Evolutionary conservation across 2,329 filamentous ascomycete species (phyloP).

Genomic region (Teratosphaeria zuluensis): DNA sequence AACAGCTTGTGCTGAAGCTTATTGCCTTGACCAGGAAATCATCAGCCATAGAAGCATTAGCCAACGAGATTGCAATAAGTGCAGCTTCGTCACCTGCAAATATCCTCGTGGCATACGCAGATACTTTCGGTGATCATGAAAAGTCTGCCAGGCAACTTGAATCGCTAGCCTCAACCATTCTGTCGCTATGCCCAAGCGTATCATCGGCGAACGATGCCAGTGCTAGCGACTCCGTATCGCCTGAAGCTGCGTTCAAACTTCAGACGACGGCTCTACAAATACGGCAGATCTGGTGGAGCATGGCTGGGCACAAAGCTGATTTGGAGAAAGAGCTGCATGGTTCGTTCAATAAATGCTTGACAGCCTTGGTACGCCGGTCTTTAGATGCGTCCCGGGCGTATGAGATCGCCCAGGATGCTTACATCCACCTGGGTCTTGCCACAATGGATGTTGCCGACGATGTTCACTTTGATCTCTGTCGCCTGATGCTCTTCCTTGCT

Average conservation of each 20-base stretch:
- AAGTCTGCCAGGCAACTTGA: conserved; percentile 60
- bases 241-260: conserved; percentile 50
- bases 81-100: conserved; percentile 49
- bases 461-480: neutral
- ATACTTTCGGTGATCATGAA: conserved; percentile 36
- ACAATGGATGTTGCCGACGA: neutral
- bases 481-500: neutral
- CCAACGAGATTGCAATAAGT: conserved; percentile 46
- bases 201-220: conserved; percentile 51
- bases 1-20: conserved; percentile 56
- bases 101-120: conserved; percentile 43
- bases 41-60: conserved; percentile 46
- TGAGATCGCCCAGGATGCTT: neutral
- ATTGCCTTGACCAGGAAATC: conserved; percentile 53
- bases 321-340: conserved; percentile 55
- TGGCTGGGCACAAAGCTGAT: conserved; percentile 51
- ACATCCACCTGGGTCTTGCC: neutral
- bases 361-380: conserved; percentile 40
- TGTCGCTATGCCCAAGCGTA: conserved; percentile 59
- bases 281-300: conserved; percentile 55
- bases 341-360: conserved; percentile 54
- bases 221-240: conserved; percentile 46
- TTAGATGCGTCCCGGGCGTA: neutral
- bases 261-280: conserved; percentile 54
- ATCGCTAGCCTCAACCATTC: conserved; percentile 52